phyloP scores from a whole-genome alignment of 495 filamentous ascomycete genomes.

The Terfezia claveryi region DNA sequence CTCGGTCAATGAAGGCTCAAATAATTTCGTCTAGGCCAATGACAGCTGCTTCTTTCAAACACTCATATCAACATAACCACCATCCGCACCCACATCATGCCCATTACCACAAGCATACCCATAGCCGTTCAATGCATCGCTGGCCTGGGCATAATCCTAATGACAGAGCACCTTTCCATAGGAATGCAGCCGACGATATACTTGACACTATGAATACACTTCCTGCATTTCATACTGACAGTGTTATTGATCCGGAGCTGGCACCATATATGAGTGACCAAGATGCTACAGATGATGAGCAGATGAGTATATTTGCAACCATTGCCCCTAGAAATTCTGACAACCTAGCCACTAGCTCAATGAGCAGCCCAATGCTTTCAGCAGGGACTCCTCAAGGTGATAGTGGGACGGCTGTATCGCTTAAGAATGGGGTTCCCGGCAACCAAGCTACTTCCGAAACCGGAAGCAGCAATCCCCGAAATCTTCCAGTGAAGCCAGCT shows the following conservation, averaged over 20 bases:
- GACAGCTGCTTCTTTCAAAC: constrained; percentile 55
- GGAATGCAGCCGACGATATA: constrained; percentile 41
- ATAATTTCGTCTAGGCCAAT: constrained; percentile 44
- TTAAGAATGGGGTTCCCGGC: neutral
- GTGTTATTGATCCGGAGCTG: constrained; percentile 91
- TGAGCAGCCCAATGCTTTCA: neutral
- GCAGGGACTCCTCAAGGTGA: neutral
- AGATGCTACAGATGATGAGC: constrained; percentile 76
- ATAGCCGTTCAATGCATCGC: constrained; percentile 37
- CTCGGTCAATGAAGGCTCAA: constrained; percentile 69
- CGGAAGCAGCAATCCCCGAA: neutral
- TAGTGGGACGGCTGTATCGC: neutral
- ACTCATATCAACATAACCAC: constrained; percentile 64
- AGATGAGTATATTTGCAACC: constrained; percentile 63
- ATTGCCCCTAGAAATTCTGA: constrained; percentile 23
- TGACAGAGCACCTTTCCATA: constrained; percentile 78
- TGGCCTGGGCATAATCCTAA: constrained; percentile 29
- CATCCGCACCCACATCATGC: constrained; percentile 47
- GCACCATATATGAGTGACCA: constrained; percentile 91
- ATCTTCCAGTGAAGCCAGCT: neutral
- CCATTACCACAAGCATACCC: constrained; percentile 69
- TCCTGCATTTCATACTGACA: constrained; percentile 88
- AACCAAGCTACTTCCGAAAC: neutral
- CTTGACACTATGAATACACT: constrained; percentile 20
- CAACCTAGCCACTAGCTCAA: neutral